A percentile compares a stretch with the other conserved stretches of the same genome.
phyloP scores from a whole-genome alignment of 345 rosid genomes.

The Arabidopsis suecica region DNA sequence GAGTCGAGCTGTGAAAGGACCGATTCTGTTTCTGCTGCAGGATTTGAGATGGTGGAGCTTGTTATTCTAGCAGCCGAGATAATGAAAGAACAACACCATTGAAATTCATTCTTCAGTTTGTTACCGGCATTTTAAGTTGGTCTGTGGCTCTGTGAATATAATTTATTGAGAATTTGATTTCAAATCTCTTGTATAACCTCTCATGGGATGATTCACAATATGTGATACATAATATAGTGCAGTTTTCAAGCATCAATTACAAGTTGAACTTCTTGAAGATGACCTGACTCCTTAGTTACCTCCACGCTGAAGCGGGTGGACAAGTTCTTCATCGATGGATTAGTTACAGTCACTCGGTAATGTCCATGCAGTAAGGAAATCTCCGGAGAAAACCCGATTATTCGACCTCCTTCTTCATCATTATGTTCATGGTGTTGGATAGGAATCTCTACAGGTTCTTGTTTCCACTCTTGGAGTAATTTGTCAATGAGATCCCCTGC shows the following conservation, averaged over 20 bases:
- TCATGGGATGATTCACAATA: constrained; percentile 5
- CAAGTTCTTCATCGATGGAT: constrained; percentile 42
- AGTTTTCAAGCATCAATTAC: constrained; percentile 16
- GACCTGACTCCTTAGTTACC: constrained; percentile 43
- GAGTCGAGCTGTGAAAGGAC: constrained; percentile 57
- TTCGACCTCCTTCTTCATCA: constrained; percentile 39
- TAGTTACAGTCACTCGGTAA: constrained; percentile 45
- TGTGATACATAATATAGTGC: not conserved
- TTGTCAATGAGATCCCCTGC: constrained; percentile 67
- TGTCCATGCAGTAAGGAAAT: constrained; percentile 61
- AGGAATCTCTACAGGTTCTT: constrained; percentile 14
- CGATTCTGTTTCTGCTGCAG: constrained; percentile 85
- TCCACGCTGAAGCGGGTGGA: constrained; percentile 38
- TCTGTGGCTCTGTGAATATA: constrained; percentile 28
- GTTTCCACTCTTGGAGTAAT: constrained; percentile 59
- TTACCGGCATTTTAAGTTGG: constrained; percentile 12
- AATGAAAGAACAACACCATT: constrained; percentile 49
- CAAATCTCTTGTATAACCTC: not conserved
- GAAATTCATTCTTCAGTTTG: constrained; percentile 22
- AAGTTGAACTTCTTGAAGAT: constrained; percentile 22
- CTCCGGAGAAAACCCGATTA: constrained; percentile 29
- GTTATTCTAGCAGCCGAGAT: constrained; percentile 75
- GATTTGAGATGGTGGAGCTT: constrained; percentile 97
- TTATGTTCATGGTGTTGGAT: not conserved
- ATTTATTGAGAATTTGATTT: not conserved